A percentile compares a stretch with the other conserved stretches of the same genome.
Evolutionary conservation across 2,329 filamentous ascomycete species (phyloP).

Genomic region (Beauveria asiatica): DNA sequence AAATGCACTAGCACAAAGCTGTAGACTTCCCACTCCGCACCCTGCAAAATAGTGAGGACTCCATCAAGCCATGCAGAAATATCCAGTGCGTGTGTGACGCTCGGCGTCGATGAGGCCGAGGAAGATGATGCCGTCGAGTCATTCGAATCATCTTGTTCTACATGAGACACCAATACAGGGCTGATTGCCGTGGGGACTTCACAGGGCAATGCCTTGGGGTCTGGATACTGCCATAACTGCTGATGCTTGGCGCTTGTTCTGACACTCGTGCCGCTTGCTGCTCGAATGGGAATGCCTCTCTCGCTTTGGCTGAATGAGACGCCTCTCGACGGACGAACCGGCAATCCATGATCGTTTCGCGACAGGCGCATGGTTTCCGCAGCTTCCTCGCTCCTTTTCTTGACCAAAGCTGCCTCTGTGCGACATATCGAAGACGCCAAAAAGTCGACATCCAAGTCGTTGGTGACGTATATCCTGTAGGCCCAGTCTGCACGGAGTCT

Average conservation of each 20-base stretch:
- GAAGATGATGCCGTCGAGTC: constrained; percentile 13
- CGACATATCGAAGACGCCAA: constrained; percentile 66
- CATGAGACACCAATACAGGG: constrained; percentile 39
- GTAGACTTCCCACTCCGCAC: constrained; percentile 84
- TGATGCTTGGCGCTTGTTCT: constrained; percentile 32
- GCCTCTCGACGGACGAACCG: constrained; percentile 36
- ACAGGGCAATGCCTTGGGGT: constrained; percentile 46
- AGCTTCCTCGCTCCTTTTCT: constrained; percentile 44
- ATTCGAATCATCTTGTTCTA: constrained; percentile 17
- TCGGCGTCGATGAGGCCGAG: constrained; percentile 18
- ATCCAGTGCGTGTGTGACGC: constrained; percentile 40
- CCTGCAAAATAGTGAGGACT: constrained; percentile 63
- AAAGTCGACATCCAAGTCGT: constrained; percentile 61
- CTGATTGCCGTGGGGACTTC: constrained; percentile 37
- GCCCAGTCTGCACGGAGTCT: constrained; percentile 76
- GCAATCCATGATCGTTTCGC: constrained; percentile 34
- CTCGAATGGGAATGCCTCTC: constrained; percentile 31
- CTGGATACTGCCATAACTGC: constrained; percentile 51
- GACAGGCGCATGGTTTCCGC: constrained; percentile 35
- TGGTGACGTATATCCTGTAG: constrained; percentile 63
- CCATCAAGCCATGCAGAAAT: constrained; percentile 68
- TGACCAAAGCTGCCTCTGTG: constrained; percentile 43
- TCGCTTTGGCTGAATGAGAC: constrained; percentile 45
- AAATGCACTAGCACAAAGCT: constrained; percentile 82
- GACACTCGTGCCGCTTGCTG: constrained; percentile 31